Evolutionary conservation across 2,329 filamentous ascomycete genomes (phyloP).

Genomic region (Talaromyces sp.): DNA sequence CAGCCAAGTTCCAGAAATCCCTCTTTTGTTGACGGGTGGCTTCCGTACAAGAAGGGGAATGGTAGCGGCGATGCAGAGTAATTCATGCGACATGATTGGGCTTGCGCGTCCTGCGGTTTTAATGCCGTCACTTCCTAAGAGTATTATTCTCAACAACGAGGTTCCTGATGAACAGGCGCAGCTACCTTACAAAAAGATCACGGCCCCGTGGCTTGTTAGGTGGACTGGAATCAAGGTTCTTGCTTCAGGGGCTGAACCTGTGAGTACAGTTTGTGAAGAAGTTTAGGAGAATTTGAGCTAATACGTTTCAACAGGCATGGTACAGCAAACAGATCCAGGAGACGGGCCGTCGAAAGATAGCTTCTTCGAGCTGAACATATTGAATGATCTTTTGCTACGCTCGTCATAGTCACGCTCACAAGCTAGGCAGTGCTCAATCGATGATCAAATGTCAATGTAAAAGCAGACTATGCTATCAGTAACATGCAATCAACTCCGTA

Average conservation of each 20-base stretch:
- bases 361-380: background rate
- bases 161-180: slow-evolving; percentile 12
- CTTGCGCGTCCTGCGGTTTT: slow-evolving; percentile 48
- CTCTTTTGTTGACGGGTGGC: slow-evolving; percentile 60
- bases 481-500: background rate
- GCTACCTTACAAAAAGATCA: background rate
- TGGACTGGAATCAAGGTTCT: slow-evolving; percentile 3
- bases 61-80: slow-evolving; percentile 46
- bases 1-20: slow-evolving; percentile 41
- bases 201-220: background rate
- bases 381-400: background rate
- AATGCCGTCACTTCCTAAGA: slow-evolving; percentile 29
- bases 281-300: background rate
- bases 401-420: background rate
- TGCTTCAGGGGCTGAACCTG: slow-evolving; percentile 14
- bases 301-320: slow-evolving; percentile 2
- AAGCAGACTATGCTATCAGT: background rate
- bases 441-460: background rate
- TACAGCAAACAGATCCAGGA: slow-evolving; percentile 12
- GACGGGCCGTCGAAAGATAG: background rate
- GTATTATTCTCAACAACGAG: slow-evolving; percentile 1
- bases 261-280: slow-evolving; percentile 2
- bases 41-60: slow-evolving; percentile 55
- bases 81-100: slow-evolving; percentile 50
- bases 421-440: background rate